Evolutionary conservation across 495 filamentous ascomycete genomes (phyloP), one percentile per base, ranked within the genome.

Genomic region (Articulospora tetracladia): DNA sequence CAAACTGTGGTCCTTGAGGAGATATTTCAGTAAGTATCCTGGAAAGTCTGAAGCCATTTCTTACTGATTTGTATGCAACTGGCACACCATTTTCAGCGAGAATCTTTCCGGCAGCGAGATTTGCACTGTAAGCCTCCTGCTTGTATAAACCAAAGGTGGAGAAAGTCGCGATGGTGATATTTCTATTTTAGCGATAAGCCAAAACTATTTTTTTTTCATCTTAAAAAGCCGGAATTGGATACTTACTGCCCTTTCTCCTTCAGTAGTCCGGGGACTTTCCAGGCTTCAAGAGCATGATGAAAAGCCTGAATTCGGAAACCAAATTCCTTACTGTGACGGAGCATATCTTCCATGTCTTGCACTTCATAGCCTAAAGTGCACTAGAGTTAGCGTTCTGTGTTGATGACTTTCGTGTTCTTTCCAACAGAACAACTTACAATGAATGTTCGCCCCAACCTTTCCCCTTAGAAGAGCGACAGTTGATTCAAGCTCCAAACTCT

Each of bases 141-240:
- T 88, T 88, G 73, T 83, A 88, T 66, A 80, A 82, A 74, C 81
- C 84, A 65, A 81, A 80, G 57, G 86, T 83, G 12, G 85, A 78
- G 62, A 88, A 88, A 10, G 48, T 78, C 66, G 58, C 82, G 72
- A 65, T 80, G 75, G 50, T 82, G 73, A 34, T 82, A 71, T 72
- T 72, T 25, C 60, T 64, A 28, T 32, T 13, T 6, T 32, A 32
- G 6, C 4, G 13, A 32, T 32, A 6, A 32, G 28, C 34, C 3
- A 20, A 20, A 7, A 25, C 17, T 34, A 34, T 34, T 53, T 11
- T 22, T 1, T 20, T 55, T 55, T 6, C 2, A n/a, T 22, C 25
- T 8, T 6, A 11, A 47, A 15, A 11, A 23, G 20, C 50, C 27
- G 24, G 34, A 28, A 58, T 68, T 20, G 6, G 58, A 60, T 22